Conservation (phyloP, 225 moss, liverwort and hornwort species). For the Pseudoscleropodium purum region DNA sequence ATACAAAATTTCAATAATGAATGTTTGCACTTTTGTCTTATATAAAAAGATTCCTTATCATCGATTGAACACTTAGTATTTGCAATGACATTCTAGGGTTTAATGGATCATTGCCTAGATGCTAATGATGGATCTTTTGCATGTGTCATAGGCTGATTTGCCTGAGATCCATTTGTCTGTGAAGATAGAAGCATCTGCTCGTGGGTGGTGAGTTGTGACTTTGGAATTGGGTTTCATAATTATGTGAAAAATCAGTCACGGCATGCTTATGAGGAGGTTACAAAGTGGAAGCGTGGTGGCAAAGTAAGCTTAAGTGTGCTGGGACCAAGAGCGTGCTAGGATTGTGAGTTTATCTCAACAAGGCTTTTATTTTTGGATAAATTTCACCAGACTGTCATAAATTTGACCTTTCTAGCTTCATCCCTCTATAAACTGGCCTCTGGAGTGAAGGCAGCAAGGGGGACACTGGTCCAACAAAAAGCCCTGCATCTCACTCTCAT, state of each 20-base stretch:
- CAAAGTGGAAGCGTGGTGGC: not conserved
- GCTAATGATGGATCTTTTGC: not conserved
- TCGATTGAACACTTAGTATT: not conserved
- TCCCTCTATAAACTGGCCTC: no score
- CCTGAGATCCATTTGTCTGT: not conserved
- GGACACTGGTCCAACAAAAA: no score
- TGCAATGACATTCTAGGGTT: fast-evolving
- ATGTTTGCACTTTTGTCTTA: not conserved
- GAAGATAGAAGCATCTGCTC: not conserved
- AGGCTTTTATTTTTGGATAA: no score
- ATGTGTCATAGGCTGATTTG: no score
- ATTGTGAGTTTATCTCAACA: no score
- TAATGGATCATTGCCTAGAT: not conserved
- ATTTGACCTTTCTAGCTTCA: no score
- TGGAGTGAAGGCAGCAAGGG: no score
- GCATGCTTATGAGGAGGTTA: not conserved
- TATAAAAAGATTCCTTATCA: not conserved
- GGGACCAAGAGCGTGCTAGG: not conserved
- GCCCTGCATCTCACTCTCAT: no score
- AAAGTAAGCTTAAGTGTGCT: not conserved
- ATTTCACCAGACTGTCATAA: no score
- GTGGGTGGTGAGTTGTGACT: no score
- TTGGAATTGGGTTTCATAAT: not conserved
- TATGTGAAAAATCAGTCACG: not conserved
- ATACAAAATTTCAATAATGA: not conserved